Conservation (phyloP, 352 stramenopile species). For the Phytophthora boehmeriae region DNA sequence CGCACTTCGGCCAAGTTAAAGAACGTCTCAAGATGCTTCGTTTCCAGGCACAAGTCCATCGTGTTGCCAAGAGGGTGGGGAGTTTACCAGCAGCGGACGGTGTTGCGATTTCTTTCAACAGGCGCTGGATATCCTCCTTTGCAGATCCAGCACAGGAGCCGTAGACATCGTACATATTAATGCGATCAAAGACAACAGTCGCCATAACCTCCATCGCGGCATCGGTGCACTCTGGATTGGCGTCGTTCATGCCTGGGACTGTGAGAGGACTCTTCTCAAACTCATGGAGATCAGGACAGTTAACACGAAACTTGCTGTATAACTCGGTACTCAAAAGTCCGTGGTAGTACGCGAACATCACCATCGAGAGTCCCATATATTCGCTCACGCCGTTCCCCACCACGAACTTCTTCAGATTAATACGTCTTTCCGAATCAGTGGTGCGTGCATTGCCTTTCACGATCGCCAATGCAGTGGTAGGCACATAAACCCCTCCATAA, state of each 20-base stretch:
- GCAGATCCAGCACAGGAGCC: conserved; percentile 49
- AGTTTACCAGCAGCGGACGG: conserved; percentile 34
- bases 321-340: conserved; percentile 70
- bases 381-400: conserved; percentile 81
- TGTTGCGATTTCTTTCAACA: conserved; percentile 53
- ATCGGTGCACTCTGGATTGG: conserved; percentile 32
- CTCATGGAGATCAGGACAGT: conserved; percentile 53
- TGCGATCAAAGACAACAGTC: conserved; percentile 44
- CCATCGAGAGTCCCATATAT: conserved; percentile 55
- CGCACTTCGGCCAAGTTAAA: conserved; percentile 74
- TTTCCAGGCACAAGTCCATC: conserved; percentile 71
- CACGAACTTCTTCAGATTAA: conserved; percentile 90
- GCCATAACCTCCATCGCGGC: conserved; percentile 35
- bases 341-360: conserved; percentile 85
- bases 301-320: conserved; percentile 60
- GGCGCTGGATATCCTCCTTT: conserved; percentile 50
- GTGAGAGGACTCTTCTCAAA: conserved; percentile 42
- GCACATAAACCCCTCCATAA: conserved; percentile 85
- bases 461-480: conserved; percentile 59
- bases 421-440: conserved; percentile 21
- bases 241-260: conserved; percentile 9
- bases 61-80: conserved; percentile 75
- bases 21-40: conserved; percentile 64
- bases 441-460: conserved; percentile 48
- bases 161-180: conserved; percentile 82